These are phyloP conservation scores for Opeltia flavorubescens DNA, from an alignment of 495 filamentous ascomycete genomes.

Conservation along the genomic window DNA sequence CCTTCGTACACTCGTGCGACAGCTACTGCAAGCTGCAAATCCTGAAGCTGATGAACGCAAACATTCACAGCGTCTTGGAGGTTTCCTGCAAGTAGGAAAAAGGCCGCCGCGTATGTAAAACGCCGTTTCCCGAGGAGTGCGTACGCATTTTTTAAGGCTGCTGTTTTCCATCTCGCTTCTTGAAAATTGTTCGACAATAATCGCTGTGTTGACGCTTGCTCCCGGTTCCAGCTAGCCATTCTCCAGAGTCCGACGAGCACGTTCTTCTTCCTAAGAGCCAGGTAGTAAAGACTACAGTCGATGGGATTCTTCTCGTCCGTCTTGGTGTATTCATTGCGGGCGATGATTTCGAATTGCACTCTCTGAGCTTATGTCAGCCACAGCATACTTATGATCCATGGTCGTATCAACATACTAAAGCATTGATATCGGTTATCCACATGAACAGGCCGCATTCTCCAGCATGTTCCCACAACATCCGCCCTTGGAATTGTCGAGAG, in stretches of 20 bases:
- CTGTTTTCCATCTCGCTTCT: constrained; percentile 73
- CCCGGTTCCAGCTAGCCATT: constrained; percentile 81
- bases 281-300: constrained; percentile 86
- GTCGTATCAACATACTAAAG: constrained; percentile 45
- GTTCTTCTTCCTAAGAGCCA: constrained; percentile 82
- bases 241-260: constrained; percentile 89
- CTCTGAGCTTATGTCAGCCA: constrained; percentile 33
- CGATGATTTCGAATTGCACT: constrained; percentile 74
- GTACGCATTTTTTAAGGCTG: constrained; percentile 93
- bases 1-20: constrained; percentile 83
- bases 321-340: constrained; percentile 85
- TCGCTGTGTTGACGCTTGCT: constrained; percentile 63
- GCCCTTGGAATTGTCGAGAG: constrained; percentile 61
- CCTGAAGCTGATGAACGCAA: constrained; percentile 67
- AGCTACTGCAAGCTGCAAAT: constrained; percentile 83
- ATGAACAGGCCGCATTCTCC: constrained; percentile 83
- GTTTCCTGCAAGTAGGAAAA: constrained; percentile 84
- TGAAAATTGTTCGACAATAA: constrained; percentile 80
- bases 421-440: constrained; percentile 70
- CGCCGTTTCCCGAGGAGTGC: constrained; percentile 84
- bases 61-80: constrained; percentile 75
- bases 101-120: constrained; percentile 91
- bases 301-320: constrained; percentile 79
- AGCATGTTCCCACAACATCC: constrained; percentile 72
- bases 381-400: not conserved